Conservation (phyloP, 495 filamentous ascomycete genomes). For the Penicillium nucicola region DNA sequence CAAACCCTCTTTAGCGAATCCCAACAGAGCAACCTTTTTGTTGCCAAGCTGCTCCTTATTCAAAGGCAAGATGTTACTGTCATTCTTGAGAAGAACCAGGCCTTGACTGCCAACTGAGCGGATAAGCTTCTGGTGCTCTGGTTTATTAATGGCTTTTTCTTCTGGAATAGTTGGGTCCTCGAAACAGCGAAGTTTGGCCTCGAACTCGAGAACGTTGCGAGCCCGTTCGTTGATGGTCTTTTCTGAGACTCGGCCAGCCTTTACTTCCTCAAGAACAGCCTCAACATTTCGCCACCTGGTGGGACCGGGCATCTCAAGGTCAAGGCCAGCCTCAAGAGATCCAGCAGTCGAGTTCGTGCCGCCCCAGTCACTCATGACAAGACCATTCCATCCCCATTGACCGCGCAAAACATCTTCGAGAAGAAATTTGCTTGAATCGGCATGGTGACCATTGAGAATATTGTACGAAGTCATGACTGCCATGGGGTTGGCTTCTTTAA, state of each 20-base stretch:
- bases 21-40: conserved; percentile 63
- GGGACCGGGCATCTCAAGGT: conserved; percentile 66
- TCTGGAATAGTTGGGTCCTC: background rate
- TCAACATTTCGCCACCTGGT: conserved; percentile 41
- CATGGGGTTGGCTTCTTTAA: conserved; percentile 51
- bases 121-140: conserved; percentile 53
- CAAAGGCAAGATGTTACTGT: conserved; percentile 53
- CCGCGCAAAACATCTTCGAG: conserved; percentile 55
- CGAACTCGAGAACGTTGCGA: conserved; percentile 40
- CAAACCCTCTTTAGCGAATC: conserved; percentile 63
- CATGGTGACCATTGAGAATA: conserved; percentile 62
- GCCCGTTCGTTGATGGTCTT: conserved; percentile 23
- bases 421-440: conserved; percentile 54
- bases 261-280: background rate
- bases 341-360: conserved; percentile 30
- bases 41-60: conserved; percentile 27
- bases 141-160: conserved; percentile 29
- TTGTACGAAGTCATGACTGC: conserved; percentile 72
- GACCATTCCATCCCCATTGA: conserved; percentile 63
- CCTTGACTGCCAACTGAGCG: conserved; percentile 56
- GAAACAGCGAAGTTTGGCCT: conserved; percentile 45
- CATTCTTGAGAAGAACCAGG: conserved; percentile 68
- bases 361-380: conserved; percentile 66
- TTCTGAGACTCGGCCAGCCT: background rate
- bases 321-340: conserved; percentile 55